Base-by-base conservation (phyloP, 805 yeast genomes). In the Teunomyces aglyptinius region DNA sequence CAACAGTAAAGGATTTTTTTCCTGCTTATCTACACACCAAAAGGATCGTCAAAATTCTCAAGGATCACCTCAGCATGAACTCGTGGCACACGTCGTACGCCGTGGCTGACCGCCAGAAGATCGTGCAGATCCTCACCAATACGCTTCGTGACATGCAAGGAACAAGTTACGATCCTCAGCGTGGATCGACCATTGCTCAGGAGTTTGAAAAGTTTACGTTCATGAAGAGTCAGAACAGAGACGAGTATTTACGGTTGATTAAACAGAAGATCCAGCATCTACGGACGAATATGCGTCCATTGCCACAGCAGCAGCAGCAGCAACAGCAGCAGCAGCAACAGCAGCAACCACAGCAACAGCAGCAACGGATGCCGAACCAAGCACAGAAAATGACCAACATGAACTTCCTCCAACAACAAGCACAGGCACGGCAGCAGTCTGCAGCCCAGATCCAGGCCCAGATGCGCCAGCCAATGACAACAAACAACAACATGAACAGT, bases 161-260 rank as follows among this genome's bases (percentile, higher is more conserved):
- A 24, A 49, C 61, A 32, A 61, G 54, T 45, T 68, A 59, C 45
- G 69, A 68, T 47, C 63, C 64, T 16, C 67, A 64, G 41, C 65
- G 67, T 43, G 74, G 73, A 15, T 59, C 64, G 13, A 51, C 58
- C 27, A 63, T 82, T 54, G 89, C 90, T 3, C 85, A 81, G 55
- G 88, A 85, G 57, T 85, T 83, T 54, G 94, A 86, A 59, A 78
- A 81, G 48, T 80, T 75, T 54, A 78, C 89, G 19, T 85, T 75
- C 59, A 73, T 75, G 46, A 81, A 81, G 47, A 73, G 88, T 10
- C 72, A 74, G 7, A 70, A 79, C 16, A 80, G 81, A 53, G 79
- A 77, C 44, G 83, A 82, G 49, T 86, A 86, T 57, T 73, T 59
- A 60, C 68, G 58, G 54, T 63, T 70, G 50, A 71, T 62, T 59